Evolutionary conservation across 768 basidiomycete genomes (phyloP), one percentile per base, ranked within the genome.

Genomic region (Kwoniella dejecticola): DNA sequence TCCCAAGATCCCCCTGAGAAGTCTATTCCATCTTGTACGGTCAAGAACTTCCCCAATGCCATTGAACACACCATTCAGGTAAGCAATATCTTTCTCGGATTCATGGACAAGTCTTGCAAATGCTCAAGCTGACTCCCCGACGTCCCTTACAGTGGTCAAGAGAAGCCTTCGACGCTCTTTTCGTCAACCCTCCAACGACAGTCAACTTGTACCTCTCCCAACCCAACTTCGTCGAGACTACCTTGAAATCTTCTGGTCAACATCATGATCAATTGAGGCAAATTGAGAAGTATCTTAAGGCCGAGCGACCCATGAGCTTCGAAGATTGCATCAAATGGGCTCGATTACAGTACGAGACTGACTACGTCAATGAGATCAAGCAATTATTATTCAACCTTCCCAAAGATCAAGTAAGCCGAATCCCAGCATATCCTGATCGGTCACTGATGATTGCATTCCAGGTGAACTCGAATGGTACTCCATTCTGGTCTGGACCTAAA

Each of bases 1-100:
- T 97, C 94, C 13, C 96, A 98, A 80, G 96, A 99, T 77, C 96
- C 96, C 45, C 96, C 96, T 8, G 96, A 99, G 81, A 98, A 96
- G 80, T 89, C 94, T 75, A 88, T 93, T 1, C 90, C 96, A 23
- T 90, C 90, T 24, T 99, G 96, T 79, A 99, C 96, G 1, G 89
- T 98, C 78, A 98, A 97, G 82, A 97, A 91, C 80, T 99, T 98
- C 85, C 96, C 96, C 10, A 94, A 99, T 77, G 89, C 89, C 24
- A 98, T 98, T 71, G 88, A 91, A 68, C 96, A 99, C 80, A 96
- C 93, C 6, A 99, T 99, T 62, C 92, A 97, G 83, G 91, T 90
- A 57, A 29, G 84, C 76, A 2, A n/a, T n/a, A n/a, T n/a, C n/a
- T n/a, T n/a, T n/a, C n/a, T n/a, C n/a, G n/a, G n/a, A n/a, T 23